Base-by-base conservation (phyloP, 306 rosid genomes). In the Citrullus mucosospermus region DNA sequence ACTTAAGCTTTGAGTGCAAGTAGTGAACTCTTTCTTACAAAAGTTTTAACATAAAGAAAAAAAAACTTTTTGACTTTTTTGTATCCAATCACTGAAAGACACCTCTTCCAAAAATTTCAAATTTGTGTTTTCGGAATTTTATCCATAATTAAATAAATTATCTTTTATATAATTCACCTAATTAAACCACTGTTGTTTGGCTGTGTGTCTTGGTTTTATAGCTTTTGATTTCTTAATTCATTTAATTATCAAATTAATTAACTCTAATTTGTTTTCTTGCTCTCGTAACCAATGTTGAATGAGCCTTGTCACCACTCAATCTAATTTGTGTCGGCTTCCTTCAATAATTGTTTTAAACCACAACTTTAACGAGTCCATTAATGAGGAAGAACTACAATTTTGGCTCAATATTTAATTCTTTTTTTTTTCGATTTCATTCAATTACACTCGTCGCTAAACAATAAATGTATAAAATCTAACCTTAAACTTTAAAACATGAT, bases 91-190 rank as follows among this genome's bases (percentile, higher is more conserved):
- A 50, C 0, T 8, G 43, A 8, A 72, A 30, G 77, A 30, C 77
- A 72, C 2, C 16, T 72, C 4, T 44, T 86, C 8, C 2, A 32
- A 32, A 68, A 68, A 1, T 68, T 39, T 3, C 1, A 39, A 39
- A 11, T 67, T 25, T 36, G 4, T 41, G 0, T 61, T 5, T 5
- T 9, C 9, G 54, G 74, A 34, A n/a, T 68, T 69, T 69, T 25
- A 44, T 70, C 69, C 6, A 36, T 7, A 46, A 70, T 44, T 12
- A 44, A 69, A 20, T 43, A 43, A 69, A 69, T 69, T 69, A 69
- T 69, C 75, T 44, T 41, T 68, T 34, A 68, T 3, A 57, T 69
- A 11, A 69, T 69, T 69, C 75, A 69, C 75, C 55, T 68, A 68
- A 68, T 62, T 2, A 14, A 30, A 62, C 11, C 1, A 62, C 43